A percentile compares a stretch with the other conserved stretches of the same genome.
These are phyloP conservation scores for Mycena galopus DNA, from an alignment of 768 basidiomycete species.

Conservation along the genomic window DNA sequence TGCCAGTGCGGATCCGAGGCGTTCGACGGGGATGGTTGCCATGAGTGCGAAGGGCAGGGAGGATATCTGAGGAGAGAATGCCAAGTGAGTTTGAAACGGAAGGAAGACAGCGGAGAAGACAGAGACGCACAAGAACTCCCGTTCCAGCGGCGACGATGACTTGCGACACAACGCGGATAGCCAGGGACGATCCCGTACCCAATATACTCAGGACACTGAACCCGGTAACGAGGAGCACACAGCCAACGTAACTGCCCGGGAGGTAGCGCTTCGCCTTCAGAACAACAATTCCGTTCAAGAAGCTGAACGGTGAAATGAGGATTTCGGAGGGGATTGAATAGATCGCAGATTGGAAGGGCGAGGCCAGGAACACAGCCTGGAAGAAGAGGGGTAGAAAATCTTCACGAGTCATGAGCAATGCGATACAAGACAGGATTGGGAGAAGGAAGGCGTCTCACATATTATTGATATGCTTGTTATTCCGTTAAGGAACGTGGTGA, in stretches of 20 bases:
- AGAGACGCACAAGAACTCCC: not conserved
- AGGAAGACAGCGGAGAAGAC: not conserved
- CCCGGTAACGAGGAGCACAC: not conserved
- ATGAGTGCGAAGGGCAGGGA: not conserved
- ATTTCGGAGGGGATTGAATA: not conserved
- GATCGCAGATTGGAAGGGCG: constrained; percentile 11
- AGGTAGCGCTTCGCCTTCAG: not conserved
- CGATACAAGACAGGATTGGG: not conserved
- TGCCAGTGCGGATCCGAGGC: not conserved
- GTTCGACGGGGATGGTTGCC: not conserved
- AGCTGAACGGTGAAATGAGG: constrained; percentile 8
- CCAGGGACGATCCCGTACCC: not conserved
- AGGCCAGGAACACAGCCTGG: constrained; percentile 10
- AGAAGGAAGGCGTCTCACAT: no score
- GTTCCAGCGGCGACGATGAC: constrained; percentile 7
- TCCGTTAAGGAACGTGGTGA: constrained; percentile 11
- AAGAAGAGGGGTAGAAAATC: constrained; percentile 15
- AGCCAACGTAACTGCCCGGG: constrained; percentile 5
- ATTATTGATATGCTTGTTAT: not conserved
- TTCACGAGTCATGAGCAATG: not conserved
- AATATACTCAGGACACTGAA: constrained; percentile 5
- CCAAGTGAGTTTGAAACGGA: not conserved
- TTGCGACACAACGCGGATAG: not conserved
- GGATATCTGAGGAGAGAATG: not conserved
- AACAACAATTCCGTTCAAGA: constrained; percentile 4